These are phyloP conservation scores for Xylariaceae sp. DNA, from an alignment of 2,329 filamentous ascomycete species.

Conservation along the genomic window DNA sequence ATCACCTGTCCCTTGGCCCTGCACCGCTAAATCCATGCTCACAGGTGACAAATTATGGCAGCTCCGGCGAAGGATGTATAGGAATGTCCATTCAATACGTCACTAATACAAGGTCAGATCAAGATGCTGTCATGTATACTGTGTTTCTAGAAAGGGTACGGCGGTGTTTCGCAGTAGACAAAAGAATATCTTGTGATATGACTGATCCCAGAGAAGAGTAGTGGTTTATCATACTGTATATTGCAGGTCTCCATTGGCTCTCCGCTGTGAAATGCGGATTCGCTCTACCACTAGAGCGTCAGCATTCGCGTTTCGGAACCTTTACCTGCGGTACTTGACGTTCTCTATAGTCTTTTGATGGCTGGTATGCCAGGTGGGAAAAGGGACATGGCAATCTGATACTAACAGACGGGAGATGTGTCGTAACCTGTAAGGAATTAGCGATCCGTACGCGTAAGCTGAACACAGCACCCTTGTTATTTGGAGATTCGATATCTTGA, in stretches of 20 bases:
- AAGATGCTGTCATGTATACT: no score
- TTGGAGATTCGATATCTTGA: no score
- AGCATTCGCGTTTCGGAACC: constrained; percentile 8
- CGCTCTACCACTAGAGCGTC: constrained; percentile 45
- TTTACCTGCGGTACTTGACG: background rate
- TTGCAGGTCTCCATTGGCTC: constrained; percentile 59
- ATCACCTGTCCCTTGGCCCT: background rate
- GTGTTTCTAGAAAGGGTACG: no score
- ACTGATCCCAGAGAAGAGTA: no score
- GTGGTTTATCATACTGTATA: constrained; percentile 39
- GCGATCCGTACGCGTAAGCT: constrained; percentile 2
- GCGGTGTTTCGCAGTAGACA: no score
- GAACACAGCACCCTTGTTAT: no score
- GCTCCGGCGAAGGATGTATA: constrained; percentile 72
- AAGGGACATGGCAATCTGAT: background rate
- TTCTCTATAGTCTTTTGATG: background rate
- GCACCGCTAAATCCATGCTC: background rate
- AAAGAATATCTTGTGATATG: no score
- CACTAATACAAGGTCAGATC: constrained; percentile 17
- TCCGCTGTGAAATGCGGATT: constrained; percentile 69
- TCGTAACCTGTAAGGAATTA: constrained; percentile 54
- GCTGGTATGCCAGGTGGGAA: background rate
- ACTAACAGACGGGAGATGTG: constrained; percentile 61
- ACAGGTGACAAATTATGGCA: constrained; percentile 67
- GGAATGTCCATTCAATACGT: constrained; percentile 55